Evolutionary conservation across 768 basidiomycete genomes (phyloP).

Genomic region (Tephrocybe sp.): DNA sequence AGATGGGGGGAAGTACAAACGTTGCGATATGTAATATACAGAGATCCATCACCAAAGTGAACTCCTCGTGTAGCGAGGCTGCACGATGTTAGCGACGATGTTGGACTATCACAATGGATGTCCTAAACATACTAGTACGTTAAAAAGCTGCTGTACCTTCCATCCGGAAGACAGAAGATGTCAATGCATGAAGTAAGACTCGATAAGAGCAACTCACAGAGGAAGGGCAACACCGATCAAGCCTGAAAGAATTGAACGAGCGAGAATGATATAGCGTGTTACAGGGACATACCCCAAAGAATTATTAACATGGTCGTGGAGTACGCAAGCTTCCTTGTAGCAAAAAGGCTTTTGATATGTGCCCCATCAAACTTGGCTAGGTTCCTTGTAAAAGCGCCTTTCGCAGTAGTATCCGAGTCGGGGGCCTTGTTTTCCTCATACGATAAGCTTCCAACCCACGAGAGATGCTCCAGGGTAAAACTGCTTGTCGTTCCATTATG

Average conservation of each 20-base stretch:
- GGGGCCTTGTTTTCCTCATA: slow-evolving; percentile 2
- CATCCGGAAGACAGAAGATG: background rate
- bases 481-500: slow-evolving; percentile 52
- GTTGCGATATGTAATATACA: slow-evolving; percentile 74
- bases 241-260: slow-evolving; percentile 30
- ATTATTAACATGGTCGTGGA: slow-evolving; percentile 63
- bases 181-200: background rate
- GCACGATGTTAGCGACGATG: background rate
- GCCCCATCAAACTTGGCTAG: slow-evolving; percentile 30
- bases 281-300: slow-evolving; percentile 37
- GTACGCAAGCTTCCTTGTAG: slow-evolving; percentile 59
- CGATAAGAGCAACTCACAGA: slow-evolving; percentile 48
- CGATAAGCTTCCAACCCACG: slow-evolving; percentile 17
- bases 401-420: slow-evolving; percentile 14
- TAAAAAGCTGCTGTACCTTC: slow-evolving; percentile 49
- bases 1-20: slow-evolving; percentile 24
- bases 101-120: background rate
- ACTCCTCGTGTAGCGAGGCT: slow-evolving; percentile 67
- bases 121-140: slow-evolving; percentile 46
- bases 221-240: slow-evolving; percentile 79
- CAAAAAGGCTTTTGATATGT: slow-evolving; percentile 61
- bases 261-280: background rate
- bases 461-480: slow-evolving; percentile 52
- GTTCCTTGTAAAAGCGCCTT: slow-evolving; percentile 31
- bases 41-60: slow-evolving; percentile 64